Evolutionary conservation across 345 rosid genomes (phyloP), one percentile per base, ranked within the genome.

Genomic region (Pistacia atlantica): DNA sequence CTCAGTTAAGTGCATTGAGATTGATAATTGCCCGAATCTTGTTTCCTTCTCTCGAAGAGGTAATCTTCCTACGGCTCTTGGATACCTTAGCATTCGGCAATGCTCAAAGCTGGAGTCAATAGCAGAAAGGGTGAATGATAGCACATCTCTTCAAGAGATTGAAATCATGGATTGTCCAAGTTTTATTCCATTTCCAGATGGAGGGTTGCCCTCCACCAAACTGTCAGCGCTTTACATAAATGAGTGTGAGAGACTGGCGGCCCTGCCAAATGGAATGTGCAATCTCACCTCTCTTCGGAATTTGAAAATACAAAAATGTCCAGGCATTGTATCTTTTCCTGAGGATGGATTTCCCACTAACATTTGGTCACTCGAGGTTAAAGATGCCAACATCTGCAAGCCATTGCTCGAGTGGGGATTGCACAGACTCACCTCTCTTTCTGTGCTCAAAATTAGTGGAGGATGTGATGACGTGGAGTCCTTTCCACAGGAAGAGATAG

Each of bases 341-440:
- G 67, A 17, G 37, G 48, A 54, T 20, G 71, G 78, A 31, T 33
- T 74, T 22, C 78, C 78, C 10, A 25, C 38, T 18, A 79, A 69
- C 37, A 20, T 79, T 22, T 4, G n/a, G 17, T 18, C 25, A 0
- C 74, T 74, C 16, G 7, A 0, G 4, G 38, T 79, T 6, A 0
- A 3, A 0, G 16, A 68, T 18, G 16, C 31, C 4, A 38, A 51
- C 4, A 59, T 48, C 13, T 59, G 45, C 18, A 60, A 67, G 64
- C 12, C 66, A 46, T 56, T 82, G 18, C 37, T 76, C 1, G 52
- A 51, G 5, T 79, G 85, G 85, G 85, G 85, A n/a, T 70, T 82
- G 64, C 20, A 75, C 60, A 75, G 58, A 46, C 75, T 82, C 18
- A 42, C 49, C 13, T 61, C 64, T 59, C 80, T 82, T 16, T 6